Evolutionary conservation across 73 alveolate species (phyloP).

Genomic region (Paramecium octaurelia): DNA sequence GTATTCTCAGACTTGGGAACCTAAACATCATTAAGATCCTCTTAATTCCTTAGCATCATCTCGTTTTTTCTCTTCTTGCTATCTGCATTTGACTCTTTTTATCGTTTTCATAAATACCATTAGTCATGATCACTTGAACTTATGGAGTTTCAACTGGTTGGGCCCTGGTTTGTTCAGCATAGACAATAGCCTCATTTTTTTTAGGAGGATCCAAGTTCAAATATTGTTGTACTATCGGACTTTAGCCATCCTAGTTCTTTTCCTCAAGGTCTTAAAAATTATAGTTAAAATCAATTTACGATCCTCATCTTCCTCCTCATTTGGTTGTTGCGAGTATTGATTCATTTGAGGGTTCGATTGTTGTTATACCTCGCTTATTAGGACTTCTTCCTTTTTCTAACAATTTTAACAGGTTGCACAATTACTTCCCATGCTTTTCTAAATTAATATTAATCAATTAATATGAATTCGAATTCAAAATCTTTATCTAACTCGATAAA

Average conservation of each 20-base stretch:
- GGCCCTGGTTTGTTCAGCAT: neutral
- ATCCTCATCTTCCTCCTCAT: constrained; percentile 13
- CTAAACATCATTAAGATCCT: neutral
- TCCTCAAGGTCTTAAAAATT: neutral
- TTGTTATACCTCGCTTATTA: neutral
- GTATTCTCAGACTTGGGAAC: neutral
- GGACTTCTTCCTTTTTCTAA: neutral
- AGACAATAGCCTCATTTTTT: neutral
- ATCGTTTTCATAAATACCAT: neutral
- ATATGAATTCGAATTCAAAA: neutral
- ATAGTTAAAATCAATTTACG: neutral
- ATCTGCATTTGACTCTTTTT: neutral
- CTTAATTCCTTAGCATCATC: neutral
- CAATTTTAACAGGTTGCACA: constrained; percentile 18
- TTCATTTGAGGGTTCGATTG: neutral
- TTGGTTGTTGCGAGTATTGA: neutral
- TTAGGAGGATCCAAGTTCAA: neutral
- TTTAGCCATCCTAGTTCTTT: neutral
- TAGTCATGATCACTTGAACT: neutral
- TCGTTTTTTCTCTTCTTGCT: neutral
- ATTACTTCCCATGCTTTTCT: neutral
- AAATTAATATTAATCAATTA: neutral
- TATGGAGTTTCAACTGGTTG: neutral
- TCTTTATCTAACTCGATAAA: neutral
- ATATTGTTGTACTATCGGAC: neutral